These are phyloP conservation scores for Cyanidioschyzon merolae DNA, from an alignment of 23 red algal species.

Conservation along the genomic window DNA sequence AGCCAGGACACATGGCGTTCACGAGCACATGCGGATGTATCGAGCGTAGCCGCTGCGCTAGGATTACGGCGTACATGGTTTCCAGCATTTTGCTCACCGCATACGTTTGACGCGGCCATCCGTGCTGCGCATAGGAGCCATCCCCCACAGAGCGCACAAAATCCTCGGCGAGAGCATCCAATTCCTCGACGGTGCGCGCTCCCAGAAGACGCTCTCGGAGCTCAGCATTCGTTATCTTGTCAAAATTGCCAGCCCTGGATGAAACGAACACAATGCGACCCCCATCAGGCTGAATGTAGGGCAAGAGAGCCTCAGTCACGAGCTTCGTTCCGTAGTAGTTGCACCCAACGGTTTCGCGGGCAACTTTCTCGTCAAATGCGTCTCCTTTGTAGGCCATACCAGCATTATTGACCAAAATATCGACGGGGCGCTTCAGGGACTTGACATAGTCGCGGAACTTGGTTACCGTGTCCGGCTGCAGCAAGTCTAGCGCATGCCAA, in stretches of 20 bases:
- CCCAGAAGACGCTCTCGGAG: constrained; percentile 1
- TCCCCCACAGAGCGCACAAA: constrained; percentile 25
- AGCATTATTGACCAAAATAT: constrained; percentile 28
- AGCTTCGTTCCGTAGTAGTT: constrained; percentile 20
- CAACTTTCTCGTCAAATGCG: constrained; percentile 24
- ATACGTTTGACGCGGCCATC: constrained; percentile 33
- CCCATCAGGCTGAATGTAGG: constrained; percentile 13
- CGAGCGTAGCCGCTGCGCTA: constrained; percentile 18
- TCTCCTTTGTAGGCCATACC: constrained; percentile 32
- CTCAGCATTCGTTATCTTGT: background rate
- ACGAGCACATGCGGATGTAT: background rate
- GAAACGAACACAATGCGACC: constrained; percentile 29
- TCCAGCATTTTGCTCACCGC: constrained; percentile 33
- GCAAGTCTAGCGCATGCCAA: constrained; percentile 4
- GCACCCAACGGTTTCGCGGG: constrained; percentile 16
- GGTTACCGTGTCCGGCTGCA: background rate
- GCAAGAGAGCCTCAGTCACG: constrained; percentile 7
- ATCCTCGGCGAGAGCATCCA: constrained; percentile 7
- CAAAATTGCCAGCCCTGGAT: constrained; percentile 25
- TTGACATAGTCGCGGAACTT: constrained; percentile 3
- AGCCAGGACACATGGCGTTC: constrained; percentile 24
- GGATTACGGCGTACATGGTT: constrained; percentile 14
- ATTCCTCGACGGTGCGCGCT: background rate
- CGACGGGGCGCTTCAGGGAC: constrained; percentile 19
- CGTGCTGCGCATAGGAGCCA: constrained; percentile 20